Evolutionary conservation across 75 land plant genomes (phyloP), one percentile per base, ranked within the genome.

Genomic region (Selaginella tamariscina): DNA sequence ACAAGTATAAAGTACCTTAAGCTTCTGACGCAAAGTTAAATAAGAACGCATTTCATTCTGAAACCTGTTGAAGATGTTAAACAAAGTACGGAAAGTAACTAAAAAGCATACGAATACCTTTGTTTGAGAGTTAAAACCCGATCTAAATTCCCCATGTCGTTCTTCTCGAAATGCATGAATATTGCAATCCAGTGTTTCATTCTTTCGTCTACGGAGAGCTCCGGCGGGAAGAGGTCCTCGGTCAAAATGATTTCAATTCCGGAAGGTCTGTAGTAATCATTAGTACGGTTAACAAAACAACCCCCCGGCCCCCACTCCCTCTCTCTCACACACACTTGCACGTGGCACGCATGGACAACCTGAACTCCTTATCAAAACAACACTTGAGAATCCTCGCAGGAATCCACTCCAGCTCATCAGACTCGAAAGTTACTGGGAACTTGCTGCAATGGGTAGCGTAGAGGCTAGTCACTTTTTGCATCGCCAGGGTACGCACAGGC

Each of bases 351-450:
- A 29, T 44, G 22, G 0, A 62, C 65, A 65, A 80, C 85, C 86
- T 77, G 71, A 84, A 82, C 71, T 86, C 84, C 60, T 77, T 82
- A 73, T 86, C 89, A 75, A 77, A 86, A 26, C 80, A 72, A 59
- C 89, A 83, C 57, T 77, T 81, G 73, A 88, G 70, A 65, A 88
- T 81, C 69, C 75, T 86, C 32, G 81, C 78, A 32, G 86, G 89
- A 57, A 88, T 82, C 93, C 93, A 88, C 27, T 78, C 79, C 77
- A 79, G 83, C 27, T 77, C 75, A 32, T 76, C 56, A 24, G 74
- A 56, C 24, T 60, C 26, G 32, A 33, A 54, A 31, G 66, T 31
- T 21, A 80, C 79, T 33, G 79, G 68, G 54, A 56, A 22, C 32
- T 56, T 79, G 56, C 32, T 49, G 29, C 85, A 81, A 32, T 75